These are phyloP conservation scores for Neoscytalidium dimidiatum DNA, from an alignment of 2,329 filamentous ascomycete genomes.

Conservation along the genomic window DNA sequence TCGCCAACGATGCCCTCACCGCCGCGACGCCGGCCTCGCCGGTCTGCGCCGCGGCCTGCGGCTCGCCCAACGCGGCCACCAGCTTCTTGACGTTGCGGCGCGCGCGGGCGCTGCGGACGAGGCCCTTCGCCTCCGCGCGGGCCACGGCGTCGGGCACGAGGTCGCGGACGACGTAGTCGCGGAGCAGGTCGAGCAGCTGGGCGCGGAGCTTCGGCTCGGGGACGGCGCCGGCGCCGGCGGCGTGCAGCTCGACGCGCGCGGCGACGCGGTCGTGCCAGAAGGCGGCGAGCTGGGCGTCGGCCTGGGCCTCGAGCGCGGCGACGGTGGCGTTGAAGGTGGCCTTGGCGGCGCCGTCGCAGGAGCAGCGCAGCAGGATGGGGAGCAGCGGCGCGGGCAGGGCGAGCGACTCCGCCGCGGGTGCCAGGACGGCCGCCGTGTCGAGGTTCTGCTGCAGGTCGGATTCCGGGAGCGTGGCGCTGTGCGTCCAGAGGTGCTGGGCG, in stretches of 20 bases:
- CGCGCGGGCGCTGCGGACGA: constrained; percentile 34
- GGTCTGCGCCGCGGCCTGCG: background rate
- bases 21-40: constrained; percentile 8
- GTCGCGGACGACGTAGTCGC: constrained; percentile 33
- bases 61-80: constrained; percentile 25
- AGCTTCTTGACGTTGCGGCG: constrained; percentile 34
- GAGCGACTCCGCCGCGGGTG: background rate
- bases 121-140: constrained; percentile 33
- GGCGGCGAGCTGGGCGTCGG: constrained; percentile 31
- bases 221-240: constrained; percentile 27
- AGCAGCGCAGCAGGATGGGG: constrained; percentile 15
- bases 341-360: constrained; percentile 5
- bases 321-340: constrained; percentile 20
- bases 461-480: background rate
- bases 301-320: constrained; percentile 29
- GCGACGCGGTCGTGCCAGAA: constrained; percentile 37
- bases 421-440: constrained; percentile 4
- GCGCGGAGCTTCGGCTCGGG: constrained; percentile 33
- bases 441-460: background rate
- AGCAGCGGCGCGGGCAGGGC: constrained; percentile 2
- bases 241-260: constrained; percentile 30
- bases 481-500: background rate
- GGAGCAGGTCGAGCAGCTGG: constrained; percentile 37
- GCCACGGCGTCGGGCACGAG: constrained; percentile 34
- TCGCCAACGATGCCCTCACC: constrained; percentile 28